These are phyloP conservation scores for Aspergillus sp. DNA, from an alignment of 2,329 filamentous ascomycete species.

Conservation along the genomic window DNA sequence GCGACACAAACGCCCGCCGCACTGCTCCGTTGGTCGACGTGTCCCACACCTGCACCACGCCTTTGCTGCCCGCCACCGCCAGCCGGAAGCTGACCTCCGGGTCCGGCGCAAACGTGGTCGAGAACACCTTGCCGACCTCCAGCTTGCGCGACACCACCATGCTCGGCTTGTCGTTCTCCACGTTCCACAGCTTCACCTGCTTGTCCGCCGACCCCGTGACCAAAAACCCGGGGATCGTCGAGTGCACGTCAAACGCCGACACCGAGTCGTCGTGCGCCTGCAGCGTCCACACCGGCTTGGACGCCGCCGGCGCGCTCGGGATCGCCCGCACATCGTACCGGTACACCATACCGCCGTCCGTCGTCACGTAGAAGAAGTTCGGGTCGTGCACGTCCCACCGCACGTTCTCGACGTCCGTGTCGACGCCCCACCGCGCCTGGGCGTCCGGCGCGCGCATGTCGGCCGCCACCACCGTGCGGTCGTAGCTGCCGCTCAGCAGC, in stretches of 20 bases:
- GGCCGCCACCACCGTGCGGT: conserved; percentile 87
- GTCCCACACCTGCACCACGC: conserved; percentile 91
- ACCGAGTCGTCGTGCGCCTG: conserved; percentile 94
- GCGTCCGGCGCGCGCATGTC: conserved; percentile 93
- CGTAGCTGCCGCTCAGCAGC: conserved; percentile 89
- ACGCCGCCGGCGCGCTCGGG: conserved; percentile 68
- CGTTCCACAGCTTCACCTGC: conserved; percentile 95
- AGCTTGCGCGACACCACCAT: conserved; percentile 91
- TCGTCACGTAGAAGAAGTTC: conserved; percentile 94
- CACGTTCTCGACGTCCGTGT: conserved; percentile 91
- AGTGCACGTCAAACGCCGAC: conserved; percentile 90
- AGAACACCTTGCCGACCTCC: conserved; percentile 93
- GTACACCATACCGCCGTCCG: conserved; percentile 87
- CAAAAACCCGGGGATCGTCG: conserved; percentile 84
- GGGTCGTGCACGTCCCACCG: conserved; percentile 90
- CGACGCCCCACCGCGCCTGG: conserved; percentile 85
- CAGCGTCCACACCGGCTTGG: conserved; percentile 88
- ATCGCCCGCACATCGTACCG: conserved; percentile 83
- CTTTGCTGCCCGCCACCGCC: conserved; percentile 92
- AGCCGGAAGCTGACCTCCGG: conserved; percentile 86
- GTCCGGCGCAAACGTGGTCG: conserved; percentile 85
- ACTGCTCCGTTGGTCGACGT: conserved; percentile 90
- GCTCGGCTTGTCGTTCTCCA: conserved; percentile 73
- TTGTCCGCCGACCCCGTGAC: conserved; percentile 92
- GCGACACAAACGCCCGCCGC: conserved; percentile 75